Conservation (phyloP, 176 grass and related monocot species). For the Secale cereale region DNA sequence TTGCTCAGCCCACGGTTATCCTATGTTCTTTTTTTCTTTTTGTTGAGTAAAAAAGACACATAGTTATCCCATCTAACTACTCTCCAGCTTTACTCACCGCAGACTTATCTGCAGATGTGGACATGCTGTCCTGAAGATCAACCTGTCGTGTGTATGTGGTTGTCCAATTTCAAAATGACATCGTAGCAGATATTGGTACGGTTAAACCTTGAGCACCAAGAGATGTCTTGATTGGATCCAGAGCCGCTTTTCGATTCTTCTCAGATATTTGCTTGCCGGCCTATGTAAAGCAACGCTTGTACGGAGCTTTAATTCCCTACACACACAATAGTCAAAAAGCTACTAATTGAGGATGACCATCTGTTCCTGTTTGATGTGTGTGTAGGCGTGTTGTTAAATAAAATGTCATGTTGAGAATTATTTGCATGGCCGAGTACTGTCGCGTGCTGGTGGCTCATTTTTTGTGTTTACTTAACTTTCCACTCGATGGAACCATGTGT, state of each 20-base stretch:
- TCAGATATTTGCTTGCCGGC: background rate
- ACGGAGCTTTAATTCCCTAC: background rate
- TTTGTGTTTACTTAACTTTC: background rate
- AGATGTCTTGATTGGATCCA: background rate
- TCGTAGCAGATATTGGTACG: background rate
- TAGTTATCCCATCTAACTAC: background rate
- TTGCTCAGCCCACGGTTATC: background rate
- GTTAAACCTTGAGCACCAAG: background rate
- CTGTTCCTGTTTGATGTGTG: background rate
- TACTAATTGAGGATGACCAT: background rate
- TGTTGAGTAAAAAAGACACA: no score
- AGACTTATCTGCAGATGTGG: background rate
- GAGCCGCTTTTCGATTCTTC: background rate
- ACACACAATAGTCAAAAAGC: background rate
- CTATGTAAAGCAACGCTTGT: constrained; percentile 15
- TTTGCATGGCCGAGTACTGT: background rate
- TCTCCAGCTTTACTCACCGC: background rate
- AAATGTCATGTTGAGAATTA: background rate
- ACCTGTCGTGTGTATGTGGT: background rate
- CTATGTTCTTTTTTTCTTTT: no score
- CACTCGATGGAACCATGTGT: background rate
- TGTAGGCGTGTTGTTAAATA: background rate
- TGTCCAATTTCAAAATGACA: background rate
- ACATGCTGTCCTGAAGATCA: background rate
- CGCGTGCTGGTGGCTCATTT: background rate